phyloP scores from a whole-genome alignment of 306 rosid species.

The Pachyrhizus erosus region DNA sequence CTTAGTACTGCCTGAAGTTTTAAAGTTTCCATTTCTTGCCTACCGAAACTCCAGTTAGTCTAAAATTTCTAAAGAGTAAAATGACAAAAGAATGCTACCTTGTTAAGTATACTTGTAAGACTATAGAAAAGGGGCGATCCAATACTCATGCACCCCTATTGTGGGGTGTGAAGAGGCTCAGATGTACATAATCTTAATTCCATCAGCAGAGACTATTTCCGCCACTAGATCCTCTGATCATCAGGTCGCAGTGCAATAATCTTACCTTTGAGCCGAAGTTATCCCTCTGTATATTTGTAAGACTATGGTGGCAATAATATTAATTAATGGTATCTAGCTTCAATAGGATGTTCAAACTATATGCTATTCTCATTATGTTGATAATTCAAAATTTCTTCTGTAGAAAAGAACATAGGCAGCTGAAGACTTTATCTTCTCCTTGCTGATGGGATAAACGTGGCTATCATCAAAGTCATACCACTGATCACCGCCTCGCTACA shows the following conservation, averaged over 20 bases:
- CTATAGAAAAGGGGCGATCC: conserved; percentile 34
- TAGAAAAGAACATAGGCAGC: conserved; percentile 98
- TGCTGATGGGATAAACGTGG: conserved; percentile 78
- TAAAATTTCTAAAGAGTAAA: conserved; percentile 37
- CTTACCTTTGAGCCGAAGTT: conserved; percentile 36
- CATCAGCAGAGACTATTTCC: conserved; percentile 25
- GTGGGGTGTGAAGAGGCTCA: conserved; percentile 24
- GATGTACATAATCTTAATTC: conserved; percentile 37
- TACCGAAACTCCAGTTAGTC: conserved; percentile 44
- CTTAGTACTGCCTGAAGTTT: conserved; percentile 42
- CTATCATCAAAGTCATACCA: conserved; percentile 98
- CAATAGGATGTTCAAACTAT: conserved; percentile 42
- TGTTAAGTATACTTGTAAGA: conserved; percentile 50
- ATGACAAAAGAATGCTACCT: conserved; percentile 53
- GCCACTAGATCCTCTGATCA: conserved; percentile 36
- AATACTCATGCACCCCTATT: neutral
- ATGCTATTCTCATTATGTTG: conserved; percentile 45
- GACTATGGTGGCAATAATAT: conserved; percentile 50
- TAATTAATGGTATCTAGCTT: conserved; percentile 46
- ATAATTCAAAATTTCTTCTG: conserved; percentile 73
- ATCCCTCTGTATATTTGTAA: conserved; percentile 45
- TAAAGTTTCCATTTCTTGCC: conserved; percentile 41
- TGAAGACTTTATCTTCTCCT: conserved; percentile 92
- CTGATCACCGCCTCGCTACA: conserved; percentile 90
- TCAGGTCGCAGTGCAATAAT: conserved; percentile 30